phyloP scores from a whole-genome alignment of 2,329 filamentous ascomycete species.

The Tolypocladium tundrense region DNA sequence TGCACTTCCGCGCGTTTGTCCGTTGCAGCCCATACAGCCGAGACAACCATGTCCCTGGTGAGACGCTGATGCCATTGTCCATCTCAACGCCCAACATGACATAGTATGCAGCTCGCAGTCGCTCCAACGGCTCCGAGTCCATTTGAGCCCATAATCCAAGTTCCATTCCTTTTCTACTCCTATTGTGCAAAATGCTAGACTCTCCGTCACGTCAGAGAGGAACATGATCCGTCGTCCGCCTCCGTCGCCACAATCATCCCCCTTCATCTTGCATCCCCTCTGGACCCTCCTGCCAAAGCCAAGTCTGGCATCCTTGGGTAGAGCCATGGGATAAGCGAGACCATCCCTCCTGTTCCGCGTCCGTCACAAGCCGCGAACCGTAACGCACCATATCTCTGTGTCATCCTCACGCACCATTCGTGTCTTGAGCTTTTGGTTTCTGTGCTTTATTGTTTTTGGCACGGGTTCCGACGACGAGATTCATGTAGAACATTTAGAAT shows the following conservation, averaged over 20 bases:
- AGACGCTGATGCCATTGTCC: not conserved
- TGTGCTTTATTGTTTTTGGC: conserved; percentile 24
- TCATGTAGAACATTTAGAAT: conserved; percentile 24
- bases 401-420: conserved; percentile 2
- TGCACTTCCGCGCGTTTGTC: not conserved
- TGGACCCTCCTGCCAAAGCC: conserved; percentile 1
- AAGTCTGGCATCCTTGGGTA: conserved; percentile 4
- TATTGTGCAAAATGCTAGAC: conserved; percentile 24
- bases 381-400: not conserved
- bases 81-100: not conserved
- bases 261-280: conserved; percentile 4
- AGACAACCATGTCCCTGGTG: not conserved
- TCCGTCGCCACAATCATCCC: conserved; percentile 5
- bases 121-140: not conserved
- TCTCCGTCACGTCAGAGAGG: conserved; percentile 15
- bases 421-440: conserved; percentile 12
- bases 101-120: not conserved
- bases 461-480: conserved; percentile 21
- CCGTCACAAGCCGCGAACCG: not conserved
- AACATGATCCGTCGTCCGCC: conserved; percentile 13
- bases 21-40: not conserved
- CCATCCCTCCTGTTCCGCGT: conserved; percentile 3
- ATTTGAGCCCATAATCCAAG: conserved; percentile 12
- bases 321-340: not conserved
- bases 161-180: conserved; percentile 26